Base-by-base conservation (phyloP, 2,329 filamentous ascomycete species). In the Chaetomium globosum region DNA sequence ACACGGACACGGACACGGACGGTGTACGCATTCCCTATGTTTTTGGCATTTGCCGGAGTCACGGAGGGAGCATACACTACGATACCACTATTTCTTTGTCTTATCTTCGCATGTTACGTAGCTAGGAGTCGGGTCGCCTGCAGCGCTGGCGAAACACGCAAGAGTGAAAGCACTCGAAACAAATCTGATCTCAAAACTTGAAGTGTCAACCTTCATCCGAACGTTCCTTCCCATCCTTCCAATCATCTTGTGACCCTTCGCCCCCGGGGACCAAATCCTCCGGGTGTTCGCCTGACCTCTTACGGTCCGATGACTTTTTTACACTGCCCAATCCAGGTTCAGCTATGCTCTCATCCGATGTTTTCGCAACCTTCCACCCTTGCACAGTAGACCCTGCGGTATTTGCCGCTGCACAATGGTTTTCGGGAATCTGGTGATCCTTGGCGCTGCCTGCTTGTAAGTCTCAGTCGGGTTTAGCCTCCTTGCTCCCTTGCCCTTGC, bases 101-200 rank as follows among this genome's bases (percentile, higher is more conserved):
- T 8, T 28, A 19, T 21, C 23, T 46, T 56, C n/a, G 28, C 59
- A 55, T 56, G 59, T 56, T 19, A 46, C 26, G 6, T 55, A 48
- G 36, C 26, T 21, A 16, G 9, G 21, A 60, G 33, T 16, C 12
- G 36, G 36, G 36, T 13, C 26, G 26, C n/a, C 46, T 39, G 53
- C 53, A 43, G 58, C 48, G 46, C 46, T 61, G 58, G 58, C 63
- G 46, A 65, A 58, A 61, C 53, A 58, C 21, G 8, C 12, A 39
- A 39, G 13, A 39, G 31, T 31, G 5, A 31, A 3, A 31, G 9
- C 7, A 31, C 31, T 31, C 36, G 16, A 13, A 52, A 7, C 54
- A 49, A 39, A 39, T 59, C 36, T 46, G 28, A 60, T 39, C 39
- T 54, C 26, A 46, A 67, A 23, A 43, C 7, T 26, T 26, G 26